Conservation (phyloP, 2,329 filamentous ascomycete genomes). For the Aspergillus quadricinctus region DNA sequence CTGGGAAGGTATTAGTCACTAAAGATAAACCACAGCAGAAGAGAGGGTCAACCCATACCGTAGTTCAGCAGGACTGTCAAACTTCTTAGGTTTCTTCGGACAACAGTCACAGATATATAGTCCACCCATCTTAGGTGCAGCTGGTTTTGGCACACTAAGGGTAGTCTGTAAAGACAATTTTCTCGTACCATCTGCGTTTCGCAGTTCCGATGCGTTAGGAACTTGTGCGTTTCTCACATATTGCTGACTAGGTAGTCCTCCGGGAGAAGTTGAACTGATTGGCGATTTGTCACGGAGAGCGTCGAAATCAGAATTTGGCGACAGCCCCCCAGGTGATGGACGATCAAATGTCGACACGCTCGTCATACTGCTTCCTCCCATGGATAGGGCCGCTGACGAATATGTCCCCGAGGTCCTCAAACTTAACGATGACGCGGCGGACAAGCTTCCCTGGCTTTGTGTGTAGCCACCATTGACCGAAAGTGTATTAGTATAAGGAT, state of each 20-base stretch:
- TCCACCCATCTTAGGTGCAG: slow-evolving; percentile 49
- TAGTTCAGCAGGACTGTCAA: slow-evolving; percentile 77
- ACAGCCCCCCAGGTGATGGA: slow-evolving; percentile 57
- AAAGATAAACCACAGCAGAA: not conserved
- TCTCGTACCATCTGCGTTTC: slow-evolving; percentile 35
- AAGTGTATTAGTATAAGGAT: slow-evolving; percentile 53
- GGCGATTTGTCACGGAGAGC: slow-evolving; percentile 50
- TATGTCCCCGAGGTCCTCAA: slow-evolving; percentile 57
- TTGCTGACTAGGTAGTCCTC: slow-evolving; percentile 36
- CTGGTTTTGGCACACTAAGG: slow-evolving; percentile 29
- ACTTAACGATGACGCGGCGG: slow-evolving; percentile 60
- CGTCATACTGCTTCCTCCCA: slow-evolving; percentile 60
- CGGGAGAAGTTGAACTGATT: slow-evolving; percentile 44
- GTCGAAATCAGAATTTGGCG: slow-evolving; percentile 54
- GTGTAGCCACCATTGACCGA: slow-evolving; percentile 53
- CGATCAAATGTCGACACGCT: slow-evolving; percentile 60
- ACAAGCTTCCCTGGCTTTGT: slow-evolving; percentile 57
- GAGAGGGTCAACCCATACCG: slow-evolving; percentile 56
- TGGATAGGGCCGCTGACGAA: slow-evolving; percentile 58
- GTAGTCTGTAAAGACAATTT: slow-evolving; percentile 46
- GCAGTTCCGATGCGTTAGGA: slow-evolving; percentile 35
- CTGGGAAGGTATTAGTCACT: slow-evolving; percentile 43
- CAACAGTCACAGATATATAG: slow-evolving; percentile 85
- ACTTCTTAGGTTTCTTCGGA: slow-evolving; percentile 95
- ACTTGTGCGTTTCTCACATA: slow-evolving; percentile 34